A percentile compares a stretch with the other conserved stretches of the same genome.
Evolutionary conservation across 352 stramenopile species (phyloP).

Genomic region (Globisporangium megalacanthum): DNA sequence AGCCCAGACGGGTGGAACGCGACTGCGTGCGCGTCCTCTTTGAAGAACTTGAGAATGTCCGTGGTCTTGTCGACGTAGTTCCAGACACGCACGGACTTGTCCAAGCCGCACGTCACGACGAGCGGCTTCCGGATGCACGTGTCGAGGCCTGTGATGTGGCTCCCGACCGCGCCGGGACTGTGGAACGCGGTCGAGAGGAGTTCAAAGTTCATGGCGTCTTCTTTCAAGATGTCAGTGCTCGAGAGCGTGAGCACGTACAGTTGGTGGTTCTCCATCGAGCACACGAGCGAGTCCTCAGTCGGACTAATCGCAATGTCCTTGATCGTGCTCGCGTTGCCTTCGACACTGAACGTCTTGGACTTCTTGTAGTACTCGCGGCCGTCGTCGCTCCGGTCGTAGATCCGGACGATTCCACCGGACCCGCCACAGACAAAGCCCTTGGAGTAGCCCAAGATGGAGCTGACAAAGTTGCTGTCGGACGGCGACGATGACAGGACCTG

Average conservation of each 20-base stretch:
- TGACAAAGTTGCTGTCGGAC: conserved; percentile 77
- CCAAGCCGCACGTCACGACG: conserved; percentile 86
- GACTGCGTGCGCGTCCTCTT: conserved; percentile 84
- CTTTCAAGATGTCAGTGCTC: conserved; percentile 90
- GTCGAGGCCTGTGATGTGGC: conserved; percentile 90
- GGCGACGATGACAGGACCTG: conserved; percentile 67
- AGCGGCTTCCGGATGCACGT: conserved; percentile 91
- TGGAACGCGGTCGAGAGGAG: conserved; percentile 88
- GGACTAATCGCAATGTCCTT: conserved; percentile 84
- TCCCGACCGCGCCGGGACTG: conserved; percentile 47
- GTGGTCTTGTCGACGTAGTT: conserved; percentile 92
- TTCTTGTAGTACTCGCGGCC: conserved; percentile 89
- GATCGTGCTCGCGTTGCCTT: conserved; percentile 76
- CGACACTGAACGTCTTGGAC: conserved; percentile 84
- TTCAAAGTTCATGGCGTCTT: conserved; percentile 93
- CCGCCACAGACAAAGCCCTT: conserved; percentile 87
- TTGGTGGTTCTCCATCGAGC: conserved; percentile 85
- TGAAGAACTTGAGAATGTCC: conserved; percentile 90
- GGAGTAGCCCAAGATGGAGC: conserved; percentile 81
- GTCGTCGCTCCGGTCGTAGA: conserved; percentile 86
- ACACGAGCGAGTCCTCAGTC: conserved; percentile 87
- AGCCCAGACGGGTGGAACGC: conserved; percentile 90
- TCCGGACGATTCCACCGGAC: conserved; percentile 63
- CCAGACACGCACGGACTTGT: conserved; percentile 91
- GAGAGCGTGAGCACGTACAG: conserved; percentile 88